Base-by-base conservation (phyloP, 23 red algal species). In the Agarophyton chilense region DNA sequence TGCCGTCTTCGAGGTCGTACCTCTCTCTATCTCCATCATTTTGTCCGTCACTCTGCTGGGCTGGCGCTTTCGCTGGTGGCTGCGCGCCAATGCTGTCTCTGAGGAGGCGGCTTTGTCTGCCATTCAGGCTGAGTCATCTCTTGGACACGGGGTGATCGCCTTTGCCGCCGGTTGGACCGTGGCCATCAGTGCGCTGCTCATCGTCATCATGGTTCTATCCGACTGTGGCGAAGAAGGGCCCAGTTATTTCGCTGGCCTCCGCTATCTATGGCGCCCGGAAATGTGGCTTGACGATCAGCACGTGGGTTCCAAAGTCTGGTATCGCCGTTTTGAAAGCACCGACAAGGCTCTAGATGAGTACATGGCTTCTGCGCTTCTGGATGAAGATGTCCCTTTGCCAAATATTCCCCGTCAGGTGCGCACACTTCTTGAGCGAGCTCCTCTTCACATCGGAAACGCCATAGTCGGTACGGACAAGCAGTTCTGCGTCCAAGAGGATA, bases 1-100 rank as follows among this genome's bases (percentile, higher is more conserved):
- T 34, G 55, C 49, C 40, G 0, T 45, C 4, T 65, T 47, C 21
- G 78, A 82, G 41, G 40, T 82, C 25, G 25, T 82, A 4, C 78
- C 78, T 47, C 53, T 82, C 22, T 25, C 40, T 21, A 1, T 65
- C 1, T 56, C 78, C 12, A 21, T 45, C 14, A 32, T 57, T 31
- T 35, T 82, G 35, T 82, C 78, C 1, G 10, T 45, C 4, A 46
- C 47, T 24, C 35, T 82, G 9, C 42, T 82, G 36, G 78, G 78
- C 29, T 82, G 78, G 78, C 50, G 78, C 49, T 57, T 82, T 24
- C 49, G 78, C 21, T 82, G 54, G 78, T 82, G 78, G 78, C 64
- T 52, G 46, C 49, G 49, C n/a, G 78, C 45, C 6, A 46, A 62
- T 41, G 55, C 53, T 19, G 78, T 82, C 26, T 22, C 54, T 4